Evolutionary conservation across 352 stramenopile genomes (phyloP).

Genomic region (Thalassiosira sp.): DNA sequence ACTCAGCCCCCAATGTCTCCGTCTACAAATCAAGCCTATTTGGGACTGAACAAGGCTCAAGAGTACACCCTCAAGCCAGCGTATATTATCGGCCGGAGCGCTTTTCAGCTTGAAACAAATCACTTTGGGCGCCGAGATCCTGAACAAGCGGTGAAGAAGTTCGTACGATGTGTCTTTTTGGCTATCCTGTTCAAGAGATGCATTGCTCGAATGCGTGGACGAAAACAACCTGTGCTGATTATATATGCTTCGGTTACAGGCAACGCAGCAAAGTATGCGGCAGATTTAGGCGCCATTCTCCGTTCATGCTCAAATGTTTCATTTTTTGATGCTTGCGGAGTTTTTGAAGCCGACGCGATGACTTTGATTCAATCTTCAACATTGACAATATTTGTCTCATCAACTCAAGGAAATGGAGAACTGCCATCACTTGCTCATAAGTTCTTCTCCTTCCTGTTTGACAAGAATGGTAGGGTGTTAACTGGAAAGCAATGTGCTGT

Average conservation of each 20-base stretch:
- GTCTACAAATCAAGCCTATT: conserved; percentile 32
- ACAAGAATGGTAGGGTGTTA: conserved; percentile 21
- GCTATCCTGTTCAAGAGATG: conserved; percentile 7
- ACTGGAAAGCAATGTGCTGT: conserved; percentile 33
- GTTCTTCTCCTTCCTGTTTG: conserved; percentile 45
- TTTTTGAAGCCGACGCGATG: conserved; percentile 14
- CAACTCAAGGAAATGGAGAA: conserved; percentile 48
- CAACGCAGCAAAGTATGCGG: conserved; percentile 30
- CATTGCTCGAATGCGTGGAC: neutral
- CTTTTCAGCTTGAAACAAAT: conserved; percentile 10
- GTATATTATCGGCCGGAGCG: neutral
- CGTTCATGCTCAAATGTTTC: conserved; percentile 23
- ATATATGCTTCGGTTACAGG: conserved; percentile 45
- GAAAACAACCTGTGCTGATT: conserved; percentile 24
- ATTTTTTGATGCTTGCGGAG: conserved; percentile 42
- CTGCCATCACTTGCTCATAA: conserved; percentile 32
- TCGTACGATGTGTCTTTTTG: neutral
- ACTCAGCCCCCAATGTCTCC: conserved; percentile 38
- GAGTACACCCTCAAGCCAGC: conserved; percentile 44
- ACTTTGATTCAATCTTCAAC: conserved; percentile 3
- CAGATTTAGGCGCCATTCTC: conserved; percentile 34
- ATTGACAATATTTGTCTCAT: conserved; percentile 38
- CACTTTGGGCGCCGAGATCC: neutral
- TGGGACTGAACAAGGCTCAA: conserved; percentile 42
- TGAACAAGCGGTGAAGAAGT: neutral